phyloP scores from a whole-genome alignment of 176 grass and related monocot species.

The Phyllostachys edulis region DNA sequence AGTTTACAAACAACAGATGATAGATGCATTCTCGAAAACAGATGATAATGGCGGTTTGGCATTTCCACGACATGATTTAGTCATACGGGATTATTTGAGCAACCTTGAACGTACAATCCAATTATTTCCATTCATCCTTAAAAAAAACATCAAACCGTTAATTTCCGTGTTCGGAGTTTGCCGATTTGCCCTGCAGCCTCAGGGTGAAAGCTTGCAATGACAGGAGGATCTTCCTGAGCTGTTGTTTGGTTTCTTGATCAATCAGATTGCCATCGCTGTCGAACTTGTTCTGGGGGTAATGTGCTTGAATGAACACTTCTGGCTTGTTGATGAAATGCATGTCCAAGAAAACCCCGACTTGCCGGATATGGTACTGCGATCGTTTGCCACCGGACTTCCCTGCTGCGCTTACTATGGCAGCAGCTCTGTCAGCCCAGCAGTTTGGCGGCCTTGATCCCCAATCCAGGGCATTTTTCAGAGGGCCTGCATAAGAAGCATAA shows the following conservation, averaged over 20 bases:
- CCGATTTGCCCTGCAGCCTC: slow-evolving; percentile 39
- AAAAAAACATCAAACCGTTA: not conserved
- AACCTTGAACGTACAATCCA: not conserved
- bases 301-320: slow-evolving; percentile 53
- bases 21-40: not conserved
- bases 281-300: slow-evolving; percentile 47
- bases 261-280: slow-evolving; percentile 63
- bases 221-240: slow-evolving; percentile 53
- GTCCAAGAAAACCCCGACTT: slow-evolving; percentile 66
- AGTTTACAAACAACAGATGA: not conserved
- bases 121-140: not conserved
- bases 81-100: not conserved
- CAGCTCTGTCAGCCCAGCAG: slow-evolving; percentile 62
- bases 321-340: slow-evolving; percentile 94
- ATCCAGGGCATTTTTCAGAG: slow-evolving; percentile 82
- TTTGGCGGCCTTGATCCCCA: slow-evolving; percentile 72
- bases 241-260: slow-evolving; percentile 46
- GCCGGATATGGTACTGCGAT: slow-evolving; percentile 72
- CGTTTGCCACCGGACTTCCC: slow-evolving; percentile 60
- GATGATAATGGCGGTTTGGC: not conserved
- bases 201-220: slow-evolving; percentile 58
- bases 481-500: not conserved
- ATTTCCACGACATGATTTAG: not conserved
- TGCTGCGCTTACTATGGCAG: slow-evolving; percentile 58
- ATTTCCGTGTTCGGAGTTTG: not conserved